Evolutionary conservation across 2,329 filamentous ascomycete genomes (phyloP).

Genomic region (Chaetoscypha palmicola): DNA sequence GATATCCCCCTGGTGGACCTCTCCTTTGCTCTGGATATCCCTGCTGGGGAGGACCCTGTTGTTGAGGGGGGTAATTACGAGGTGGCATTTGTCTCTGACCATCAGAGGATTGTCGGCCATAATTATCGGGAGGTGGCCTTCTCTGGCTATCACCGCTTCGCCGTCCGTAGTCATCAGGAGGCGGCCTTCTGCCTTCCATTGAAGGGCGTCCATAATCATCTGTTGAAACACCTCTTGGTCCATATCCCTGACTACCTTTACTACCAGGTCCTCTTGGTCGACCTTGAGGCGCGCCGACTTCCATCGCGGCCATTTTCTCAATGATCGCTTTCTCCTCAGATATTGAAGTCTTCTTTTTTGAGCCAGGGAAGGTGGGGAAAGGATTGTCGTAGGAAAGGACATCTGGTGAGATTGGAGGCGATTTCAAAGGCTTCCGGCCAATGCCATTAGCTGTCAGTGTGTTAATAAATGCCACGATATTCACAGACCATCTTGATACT

Average conservation of each 20-base stretch:
- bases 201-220: slow-evolving; percentile 25
- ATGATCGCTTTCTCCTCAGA: slow-evolving; percentile 32
- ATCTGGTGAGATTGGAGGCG: slow-evolving; percentile 34
- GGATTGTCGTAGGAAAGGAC: slow-evolving; percentile 40
- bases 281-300: slow-evolving; percentile 19
- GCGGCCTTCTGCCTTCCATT: slow-evolving; percentile 12
- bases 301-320: slow-evolving; percentile 27
- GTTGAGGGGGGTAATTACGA: slow-evolving; percentile 18
- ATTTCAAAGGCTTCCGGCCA: slow-evolving; percentile 25
- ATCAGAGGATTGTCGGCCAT: slow-evolving; percentile 23
- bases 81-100: slow-evolving; percentile 20
- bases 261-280: slow-evolving; percentile 20
- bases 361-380: slow-evolving; percentile 39
- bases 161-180: slow-evolving; percentile 13
- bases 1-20: slow-evolving; percentile 16
- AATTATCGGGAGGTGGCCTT: slow-evolving; percentile 16
- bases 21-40: slow-evolving; percentile 24
- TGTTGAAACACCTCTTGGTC: slow-evolving; percentile 10
- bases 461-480: slow-evolving; percentile 11
- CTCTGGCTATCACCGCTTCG: slow-evolving; percentile 16
- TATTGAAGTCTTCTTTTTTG: slow-evolving; percentile 35
- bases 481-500: slow-evolving; percentile 21
- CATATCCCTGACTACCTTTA: slow-evolving; percentile 19
- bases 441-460: slow-evolving; percentile 15
- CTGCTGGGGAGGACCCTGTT: slow-evolving; percentile 20